phyloP scores from a whole-genome alignment of 257 asterid species.

The Solanum tarapatanum region DNA sequence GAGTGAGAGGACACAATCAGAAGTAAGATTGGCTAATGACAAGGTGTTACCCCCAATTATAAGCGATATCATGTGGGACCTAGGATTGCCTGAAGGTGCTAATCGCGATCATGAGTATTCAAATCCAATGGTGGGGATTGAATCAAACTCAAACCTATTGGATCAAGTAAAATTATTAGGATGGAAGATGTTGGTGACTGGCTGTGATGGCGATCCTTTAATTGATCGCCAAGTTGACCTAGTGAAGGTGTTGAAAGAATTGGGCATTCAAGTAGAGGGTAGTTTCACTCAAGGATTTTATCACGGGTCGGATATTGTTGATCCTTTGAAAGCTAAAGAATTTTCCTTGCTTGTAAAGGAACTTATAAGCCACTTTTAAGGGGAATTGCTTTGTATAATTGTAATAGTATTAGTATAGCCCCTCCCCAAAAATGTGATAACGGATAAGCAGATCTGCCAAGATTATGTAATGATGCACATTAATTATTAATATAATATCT shows the following conservation, averaged over 20 bases:
- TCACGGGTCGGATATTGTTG: constrained; percentile 3
- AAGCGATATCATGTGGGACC: neutral
- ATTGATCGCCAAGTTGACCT: neutral
- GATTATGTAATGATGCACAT: neutral
- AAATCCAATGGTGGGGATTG: neutral
- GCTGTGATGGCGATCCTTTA: neutral
- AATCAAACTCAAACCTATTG: neutral
- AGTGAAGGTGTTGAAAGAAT: neutral
- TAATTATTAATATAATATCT: no score
- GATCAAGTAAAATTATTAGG: neutral
- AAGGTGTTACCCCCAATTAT: neutral
- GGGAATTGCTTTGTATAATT: neutral
- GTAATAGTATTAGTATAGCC: neutral
- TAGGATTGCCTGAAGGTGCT: neutral
- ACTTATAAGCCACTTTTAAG: neutral
- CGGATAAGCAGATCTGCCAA: neutral
- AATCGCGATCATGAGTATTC: neutral
- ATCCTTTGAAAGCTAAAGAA: constrained; percentile 2
- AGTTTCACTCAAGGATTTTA: constrained; percentile 4
- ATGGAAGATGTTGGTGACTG: neutral
- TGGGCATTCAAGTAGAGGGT: constrained; percentile 3
- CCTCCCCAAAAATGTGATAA: neutral
- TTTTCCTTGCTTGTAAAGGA: constrained; percentile 3
- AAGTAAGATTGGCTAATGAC: neutral
- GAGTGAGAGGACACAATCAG: neutral